Base-by-base conservation (phyloP, 345 rosid species). In the Lagerstroemia speciosa region DNA sequence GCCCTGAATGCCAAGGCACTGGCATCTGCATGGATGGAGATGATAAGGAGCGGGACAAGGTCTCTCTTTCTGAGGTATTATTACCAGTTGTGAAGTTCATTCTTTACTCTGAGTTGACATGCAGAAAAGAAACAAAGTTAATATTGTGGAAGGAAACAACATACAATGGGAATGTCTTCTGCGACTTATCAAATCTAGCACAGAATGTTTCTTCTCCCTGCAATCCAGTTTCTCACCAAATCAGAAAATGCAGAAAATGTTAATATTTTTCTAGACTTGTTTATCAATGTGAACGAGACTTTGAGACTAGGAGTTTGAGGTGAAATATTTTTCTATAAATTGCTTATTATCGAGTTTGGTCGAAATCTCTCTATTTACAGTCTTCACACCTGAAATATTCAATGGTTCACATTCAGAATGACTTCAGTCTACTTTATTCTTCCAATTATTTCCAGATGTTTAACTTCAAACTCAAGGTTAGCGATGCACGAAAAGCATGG, bases 1-100 rank as follows among this genome's bases (percentile, higher is more conserved):
- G 97, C 76, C 92, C 99, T 67, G 92, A 89, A 81, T 94, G 97
- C 77, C 99, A 89, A 77, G 98, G 99, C 69, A 89, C 97, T 10
- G 93, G 98, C 46, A 67, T 81, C 32, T 60, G 78, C 30, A 63
- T 88, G 53, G 85, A 86, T 50, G 88, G 86, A 68, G 84, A 78
- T 68, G 80, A 72, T 50, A 80, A 83, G 66, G 97, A 94, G 88
- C 78, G 73, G 67, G 87, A 86, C 71, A 73, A 75, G 66, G 61
- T 85, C 68, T 79, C 88, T 11, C 93, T 89, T 71, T 83, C 97
- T 45, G 93, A 91, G 96, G 99, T 94, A 60, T 33, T 94, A 60
- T 33, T 43, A 50, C 48, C 45, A 9, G 36, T 16, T 64, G 27
- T 24, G 34, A 36, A 14, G 2, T n/a, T 26, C 32, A 24, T 40